These are phyloP conservation scores for Halenospora varia DNA, from an alignment of 495 filamentous ascomycete species.

Conservation along the genomic window DNA sequence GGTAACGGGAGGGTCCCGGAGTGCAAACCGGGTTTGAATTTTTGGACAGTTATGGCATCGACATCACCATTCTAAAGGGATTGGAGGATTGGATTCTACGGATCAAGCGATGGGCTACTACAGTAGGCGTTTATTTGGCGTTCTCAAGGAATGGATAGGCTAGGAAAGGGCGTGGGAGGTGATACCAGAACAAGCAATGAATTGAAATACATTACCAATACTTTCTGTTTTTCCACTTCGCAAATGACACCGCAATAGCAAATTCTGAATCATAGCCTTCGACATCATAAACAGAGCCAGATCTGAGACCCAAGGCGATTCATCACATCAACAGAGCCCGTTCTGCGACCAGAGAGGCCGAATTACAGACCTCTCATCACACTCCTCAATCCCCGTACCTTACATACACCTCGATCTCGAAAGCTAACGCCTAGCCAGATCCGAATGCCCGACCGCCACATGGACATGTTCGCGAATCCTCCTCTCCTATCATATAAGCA, in stretches of 20 bases:
- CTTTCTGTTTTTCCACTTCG: not conserved
- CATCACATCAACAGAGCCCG: constrained; percentile 8
- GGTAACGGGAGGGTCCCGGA: constrained; percentile 10
- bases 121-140: constrained; percentile 14
- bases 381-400: not conserved
- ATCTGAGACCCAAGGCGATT: constrained; percentile 3
- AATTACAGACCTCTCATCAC: not conserved
- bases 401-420: not conserved
- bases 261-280: not conserved
- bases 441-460: not conserved
- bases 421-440: not conserved
- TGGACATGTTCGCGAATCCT: too few species aligned
- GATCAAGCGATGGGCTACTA: not conserved
- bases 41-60: constrained; percentile 6
- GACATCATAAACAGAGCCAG: not conserved
- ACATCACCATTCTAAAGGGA: constrained; percentile 13
- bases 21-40: constrained; percentile 12
- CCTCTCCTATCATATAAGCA: not conserved
- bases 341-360: not conserved
- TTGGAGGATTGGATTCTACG: constrained; percentile 7
- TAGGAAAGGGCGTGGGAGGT: constrained; percentile 7
- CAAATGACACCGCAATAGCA: not conserved
- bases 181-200: constrained; percentile 26
- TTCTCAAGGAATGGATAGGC: constrained; percentile 9
- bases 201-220: constrained; percentile 13